A percentile compares a stretch with the other conserved stretches of the same genome.
phyloP scores from a whole-genome alignment of 176 grass and related monocot genomes.

The Avena sativa region DNA sequence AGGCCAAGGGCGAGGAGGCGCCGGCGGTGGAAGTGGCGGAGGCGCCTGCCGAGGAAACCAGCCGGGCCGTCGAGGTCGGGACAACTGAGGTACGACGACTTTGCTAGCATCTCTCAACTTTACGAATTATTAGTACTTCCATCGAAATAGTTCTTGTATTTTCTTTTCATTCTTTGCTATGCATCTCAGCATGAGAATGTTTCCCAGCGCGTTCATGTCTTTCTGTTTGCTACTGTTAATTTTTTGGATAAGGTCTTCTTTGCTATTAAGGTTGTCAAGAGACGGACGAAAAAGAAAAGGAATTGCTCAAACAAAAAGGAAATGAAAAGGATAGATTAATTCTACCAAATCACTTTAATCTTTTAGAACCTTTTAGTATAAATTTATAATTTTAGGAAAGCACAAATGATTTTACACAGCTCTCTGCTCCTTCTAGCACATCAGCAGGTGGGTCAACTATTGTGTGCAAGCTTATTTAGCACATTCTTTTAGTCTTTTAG shows the following conservation, averaged over 20 bases:
- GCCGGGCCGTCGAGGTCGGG: slow-evolving; percentile 7
- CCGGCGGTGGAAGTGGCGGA: neutral
- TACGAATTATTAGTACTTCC: neutral
- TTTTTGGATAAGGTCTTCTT: neutral
- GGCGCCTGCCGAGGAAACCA: neutral
- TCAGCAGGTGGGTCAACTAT: no score
- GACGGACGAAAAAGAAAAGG: no score
- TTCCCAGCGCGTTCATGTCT: neutral
- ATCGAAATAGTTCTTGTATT: neutral
- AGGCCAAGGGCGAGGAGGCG: neutral
- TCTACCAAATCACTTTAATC: no score
- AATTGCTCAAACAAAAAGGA: no score
- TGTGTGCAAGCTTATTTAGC: no score
- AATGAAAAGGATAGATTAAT: no score
- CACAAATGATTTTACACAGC: no score
- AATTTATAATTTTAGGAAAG: no score
- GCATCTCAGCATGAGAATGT: neutral
- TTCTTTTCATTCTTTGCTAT: neutral
- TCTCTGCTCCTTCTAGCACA: no score
- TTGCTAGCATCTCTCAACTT: neutral
- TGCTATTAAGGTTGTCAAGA: no score
- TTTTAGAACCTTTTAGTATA: no score
- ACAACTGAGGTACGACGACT: slow-evolving; percentile 31
- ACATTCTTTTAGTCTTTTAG: no score
- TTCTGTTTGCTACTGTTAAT: neutral